These are phyloP conservation scores for Chlorella sp. DNA, from an alignment of 139 green algal species.

Conservation along the genomic window DNA sequence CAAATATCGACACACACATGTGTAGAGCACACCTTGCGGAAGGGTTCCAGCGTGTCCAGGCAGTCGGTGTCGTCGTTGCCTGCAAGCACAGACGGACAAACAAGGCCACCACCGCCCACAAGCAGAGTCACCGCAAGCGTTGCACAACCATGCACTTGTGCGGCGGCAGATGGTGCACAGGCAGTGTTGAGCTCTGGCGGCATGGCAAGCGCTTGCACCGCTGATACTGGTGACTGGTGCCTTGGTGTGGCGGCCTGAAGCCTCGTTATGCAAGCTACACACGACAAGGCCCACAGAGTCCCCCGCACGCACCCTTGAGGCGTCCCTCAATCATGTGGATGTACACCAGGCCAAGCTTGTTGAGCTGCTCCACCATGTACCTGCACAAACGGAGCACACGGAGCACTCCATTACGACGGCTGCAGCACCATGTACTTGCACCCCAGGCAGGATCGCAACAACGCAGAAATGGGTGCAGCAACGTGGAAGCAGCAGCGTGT, in stretches of 20 bases:
- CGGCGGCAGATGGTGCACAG: too few relatives aligned
- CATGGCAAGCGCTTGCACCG: not conserved
- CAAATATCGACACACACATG: too few relatives aligned
- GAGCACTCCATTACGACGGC: not conserved
- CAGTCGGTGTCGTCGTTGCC: not conserved
- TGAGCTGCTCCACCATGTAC: constrained; percentile 66
- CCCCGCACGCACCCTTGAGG: constrained; percentile 30
- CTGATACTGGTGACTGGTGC: not conserved
- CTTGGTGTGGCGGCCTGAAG: not conserved
- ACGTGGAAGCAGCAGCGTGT: not conserved
- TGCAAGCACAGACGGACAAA: not conserved
- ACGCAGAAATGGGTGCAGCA: not conserved
- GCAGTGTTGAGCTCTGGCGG: too few relatives aligned
- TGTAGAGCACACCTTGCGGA: not conserved
- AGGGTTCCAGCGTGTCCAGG: not conserved
- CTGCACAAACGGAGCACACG: not conserved
- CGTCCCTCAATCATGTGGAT: constrained; percentile 70
- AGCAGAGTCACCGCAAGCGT: too few relatives aligned
- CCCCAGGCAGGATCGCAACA: not conserved
- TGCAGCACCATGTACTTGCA: not conserved
- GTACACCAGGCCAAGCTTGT: constrained; percentile 57
- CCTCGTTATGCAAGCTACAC: not conserved
- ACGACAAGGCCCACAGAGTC: not conserved
- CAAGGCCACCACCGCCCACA: not conserved
- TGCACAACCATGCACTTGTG: too few relatives aligned